These are phyloP conservation scores for Rubus idaeus DNA, from an alignment of 306 rosid species.

Conservation along the genomic window DNA sequence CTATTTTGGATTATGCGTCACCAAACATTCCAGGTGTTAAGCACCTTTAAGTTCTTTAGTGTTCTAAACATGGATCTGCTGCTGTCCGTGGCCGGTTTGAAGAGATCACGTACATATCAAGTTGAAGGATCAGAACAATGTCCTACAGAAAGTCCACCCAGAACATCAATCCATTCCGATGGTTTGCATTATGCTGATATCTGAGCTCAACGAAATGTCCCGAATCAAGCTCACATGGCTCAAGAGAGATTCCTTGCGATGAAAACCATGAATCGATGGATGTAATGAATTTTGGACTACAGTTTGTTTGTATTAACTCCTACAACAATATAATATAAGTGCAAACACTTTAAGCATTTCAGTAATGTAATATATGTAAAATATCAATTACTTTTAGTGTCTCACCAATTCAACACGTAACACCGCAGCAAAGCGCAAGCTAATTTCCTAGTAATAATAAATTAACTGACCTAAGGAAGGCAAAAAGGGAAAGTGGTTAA, in stretches of 20 bases:
- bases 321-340: no score
- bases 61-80: conserved; percentile 71
- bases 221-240: conserved; percentile 38
- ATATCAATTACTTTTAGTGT: no score
- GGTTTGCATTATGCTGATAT: conserved; percentile 65
- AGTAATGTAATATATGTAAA: no score
- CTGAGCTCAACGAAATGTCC: conserved; percentile 79
- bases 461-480: background rate
- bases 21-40: conserved; percentile 46
- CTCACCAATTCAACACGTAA: no score
- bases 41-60: conserved; percentile 70
- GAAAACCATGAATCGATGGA: conserved; percentile 37
- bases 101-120: conserved; percentile 89
- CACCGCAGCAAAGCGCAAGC: no score
- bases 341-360: no score
- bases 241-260: conserved; percentile 47
- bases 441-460: background rate
- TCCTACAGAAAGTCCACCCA: conserved; percentile 38
- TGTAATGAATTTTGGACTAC: conserved; percentile 28
- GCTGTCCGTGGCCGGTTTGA: conserved; percentile 87
- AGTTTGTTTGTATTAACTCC: no score
- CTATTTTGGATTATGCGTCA: conserved; percentile 52
- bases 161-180: conserved; percentile 44
- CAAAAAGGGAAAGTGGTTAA: background rate
- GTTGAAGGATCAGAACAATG: conserved; percentile 62